Base-by-base conservation (phyloP, 2,329 filamentous ascomycete species). In the Penicillium sp. region DNA sequence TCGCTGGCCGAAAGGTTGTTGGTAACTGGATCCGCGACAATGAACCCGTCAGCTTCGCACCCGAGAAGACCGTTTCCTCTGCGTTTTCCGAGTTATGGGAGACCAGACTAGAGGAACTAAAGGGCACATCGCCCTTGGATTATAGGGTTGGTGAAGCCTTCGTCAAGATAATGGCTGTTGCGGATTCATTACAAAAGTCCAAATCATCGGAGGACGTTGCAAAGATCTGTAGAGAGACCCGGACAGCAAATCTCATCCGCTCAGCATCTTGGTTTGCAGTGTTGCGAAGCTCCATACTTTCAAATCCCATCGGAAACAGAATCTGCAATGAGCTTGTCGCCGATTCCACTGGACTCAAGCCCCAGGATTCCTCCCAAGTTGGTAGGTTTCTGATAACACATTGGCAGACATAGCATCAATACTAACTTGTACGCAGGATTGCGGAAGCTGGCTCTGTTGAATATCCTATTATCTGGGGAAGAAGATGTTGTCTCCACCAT, bases 301-400 rank as follows among this genome's bases (percentile, higher is more conserved):
- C 75, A 5, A 79, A 76, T 17, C 76, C 78, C 37, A 68, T 76
- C 8, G 78, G 82, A 35, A 77, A 76, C 54, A 75, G 80, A 55
- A 71, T 84, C 50, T 84, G 81, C 65, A 87, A 86, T 63, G 83
- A 86, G 64, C 66, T 87, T 31, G 73, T 87, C 44, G 81, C 84
- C 14, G 81, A 84, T 59, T 72, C 83, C n/a, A 86, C 83, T 2
- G 81, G 78, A 4, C 62, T 81, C n/a, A 77, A 81, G 26, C 65
- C 79, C 12, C 66, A 75, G n/a, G 66, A 75, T 46, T 70, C 77
- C 25, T 63, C 69, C 7, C 63, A 69, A n/a, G 73, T 78, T 60
- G 78, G 77, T 79, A 56, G 61, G 69, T 62, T 52, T 22, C 50
- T 17, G 5, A 8, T 9, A 22, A 35, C 4, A 9, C 28, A 50